Evolutionary conservation across 2,329 filamentous ascomycete genomes (phyloP).

Genomic region (Exserohilum rostratum): DNA sequence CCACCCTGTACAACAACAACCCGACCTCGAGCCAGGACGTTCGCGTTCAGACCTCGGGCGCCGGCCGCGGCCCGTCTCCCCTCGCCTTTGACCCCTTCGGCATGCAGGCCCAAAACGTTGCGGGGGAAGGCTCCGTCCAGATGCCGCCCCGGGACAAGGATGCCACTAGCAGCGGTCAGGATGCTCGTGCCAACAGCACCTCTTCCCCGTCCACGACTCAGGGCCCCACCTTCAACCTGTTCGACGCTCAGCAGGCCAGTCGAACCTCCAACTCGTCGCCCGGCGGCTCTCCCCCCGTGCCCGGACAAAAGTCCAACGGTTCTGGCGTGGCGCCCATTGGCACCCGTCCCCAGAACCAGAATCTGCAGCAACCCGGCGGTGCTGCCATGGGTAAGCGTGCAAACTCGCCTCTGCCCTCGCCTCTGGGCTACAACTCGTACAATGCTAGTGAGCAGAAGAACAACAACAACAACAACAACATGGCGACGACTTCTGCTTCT

Average conservation of each 20-base stretch:
- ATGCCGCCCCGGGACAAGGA: slow-evolving; percentile 57
- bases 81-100: slow-evolving; percentile 76
- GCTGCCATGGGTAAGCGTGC: slow-evolving; percentile 77
- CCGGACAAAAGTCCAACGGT: slow-evolving; percentile 64
- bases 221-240: slow-evolving; percentile 54
- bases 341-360: slow-evolving; percentile 73
- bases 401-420: slow-evolving; percentile 90
- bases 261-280: slow-evolving; percentile 88
- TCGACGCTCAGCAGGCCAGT: slow-evolving; percentile 68
- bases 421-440: slow-evolving; percentile 70
- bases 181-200: slow-evolving; percentile 80
- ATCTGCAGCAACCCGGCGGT: slow-evolving; percentile 62
- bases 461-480: slow-evolving; percentile 56
- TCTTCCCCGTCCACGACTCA: slow-evolving; percentile 79
- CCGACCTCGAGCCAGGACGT: slow-evolving; percentile 70
- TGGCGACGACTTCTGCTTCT: slow-evolving; percentile 57
- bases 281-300: slow-evolving; percentile 76
- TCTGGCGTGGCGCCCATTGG: slow-evolving; percentile 88
- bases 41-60: slow-evolving; percentile 63
- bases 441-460: slow-evolving; percentile 62
- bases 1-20: slow-evolving; percentile 68
- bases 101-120: slow-evolving; percentile 57
- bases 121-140: slow-evolving; percentile 60
- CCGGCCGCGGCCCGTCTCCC: slow-evolving; percentile 76
- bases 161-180: slow-evolving; percentile 57